Percentiles rank a stretch among this genome's conserved stretches.
phyloP scores from a whole-genome alignment of 2,329 filamentous ascomycete species.

The Aspergillus sp. region DNA sequence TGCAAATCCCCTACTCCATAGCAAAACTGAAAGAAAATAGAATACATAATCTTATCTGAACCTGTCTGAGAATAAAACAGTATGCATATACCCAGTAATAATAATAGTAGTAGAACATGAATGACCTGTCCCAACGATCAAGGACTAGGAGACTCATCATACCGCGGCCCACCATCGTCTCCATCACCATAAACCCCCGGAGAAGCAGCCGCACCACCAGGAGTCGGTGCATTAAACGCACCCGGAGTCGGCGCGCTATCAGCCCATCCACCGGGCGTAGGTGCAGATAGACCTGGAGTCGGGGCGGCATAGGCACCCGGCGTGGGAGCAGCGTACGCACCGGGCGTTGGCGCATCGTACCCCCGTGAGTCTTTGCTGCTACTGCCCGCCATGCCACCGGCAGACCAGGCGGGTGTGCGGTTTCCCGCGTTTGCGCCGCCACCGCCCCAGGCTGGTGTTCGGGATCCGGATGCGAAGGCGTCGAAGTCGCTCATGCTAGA shows the following conservation, averaged over 20 bases:
- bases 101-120: not conserved
- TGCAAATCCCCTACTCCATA: no score
- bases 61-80: no score
- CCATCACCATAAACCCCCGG: constrained; percentile 30
- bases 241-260: constrained; percentile 42
- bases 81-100: not conserved
- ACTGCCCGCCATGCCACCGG: constrained; percentile 19
- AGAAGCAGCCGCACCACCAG: constrained; percentile 32
- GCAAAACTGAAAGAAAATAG: no score
- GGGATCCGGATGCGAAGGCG: constrained; percentile 61
- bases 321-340: constrained; percentile 62
- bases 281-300: constrained; percentile 61
- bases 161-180: constrained; percentile 37
- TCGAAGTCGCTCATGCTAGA: constrained; percentile 63
- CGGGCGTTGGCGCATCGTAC: constrained; percentile 71
- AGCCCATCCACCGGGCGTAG: constrained; percentile 42
- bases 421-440: constrained; percentile 33
- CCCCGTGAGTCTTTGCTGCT: constrained; percentile 29
- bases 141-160: constrained; percentile 40
- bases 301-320: constrained; percentile 56
- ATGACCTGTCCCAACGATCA: constrained; percentile 10
- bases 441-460: constrained; percentile 63
- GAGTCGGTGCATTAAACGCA: constrained; percentile 40
- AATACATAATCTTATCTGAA: no score
- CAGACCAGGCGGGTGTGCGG: constrained; percentile 41